Conservation (phyloP, 2,329 filamentous ascomycete genomes). For the Chrysoporthe cubensis region DNA sequence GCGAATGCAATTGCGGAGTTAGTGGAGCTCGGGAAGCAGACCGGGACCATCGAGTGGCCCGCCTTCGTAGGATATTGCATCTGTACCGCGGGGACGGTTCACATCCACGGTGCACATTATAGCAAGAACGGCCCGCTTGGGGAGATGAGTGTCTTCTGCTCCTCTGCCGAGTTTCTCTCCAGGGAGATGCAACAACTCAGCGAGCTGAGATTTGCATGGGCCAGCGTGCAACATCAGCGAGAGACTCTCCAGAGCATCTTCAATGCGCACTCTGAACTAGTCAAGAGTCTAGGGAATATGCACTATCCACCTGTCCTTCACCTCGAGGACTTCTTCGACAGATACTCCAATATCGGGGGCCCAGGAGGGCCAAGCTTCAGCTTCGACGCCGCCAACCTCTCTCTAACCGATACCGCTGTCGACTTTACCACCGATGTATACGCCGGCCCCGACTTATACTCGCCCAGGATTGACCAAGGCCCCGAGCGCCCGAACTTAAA, state of each 20-base stretch:
- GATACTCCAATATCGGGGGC: constrained; percentile 66
- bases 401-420: constrained; percentile 67
- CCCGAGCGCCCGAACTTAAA: constrained; percentile 49
- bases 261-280: constrained; percentile 78
- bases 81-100: constrained; percentile 83
- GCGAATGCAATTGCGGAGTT: constrained; percentile 87
- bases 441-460: constrained; percentile 52
- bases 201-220: constrained; percentile 76
- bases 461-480: constrained; percentile 40
- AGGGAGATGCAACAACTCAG: constrained; percentile 79
- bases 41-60: constrained; percentile 79
- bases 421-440: constrained; percentile 64
- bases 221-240: constrained; percentile 77
- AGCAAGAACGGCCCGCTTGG: constrained; percentile 51
- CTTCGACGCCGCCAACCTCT: constrained; percentile 77
- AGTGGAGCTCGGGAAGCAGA: constrained; percentile 76
- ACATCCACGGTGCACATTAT: constrained; percentile 85
- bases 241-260: constrained; percentile 80
- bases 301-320: constrained; percentile 80
- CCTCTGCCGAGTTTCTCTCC: constrained; percentile 70
- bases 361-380: constrained; percentile 61
- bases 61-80: constrained; percentile 87
- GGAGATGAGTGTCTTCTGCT: constrained; percentile 66
- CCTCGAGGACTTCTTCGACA: constrained; percentile 84
- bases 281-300: constrained; percentile 71